These are phyloP conservation scores for Eucalyptus sideroxylon DNA, from an alignment of 345 rosid species.

Conservation along the genomic window DNA sequence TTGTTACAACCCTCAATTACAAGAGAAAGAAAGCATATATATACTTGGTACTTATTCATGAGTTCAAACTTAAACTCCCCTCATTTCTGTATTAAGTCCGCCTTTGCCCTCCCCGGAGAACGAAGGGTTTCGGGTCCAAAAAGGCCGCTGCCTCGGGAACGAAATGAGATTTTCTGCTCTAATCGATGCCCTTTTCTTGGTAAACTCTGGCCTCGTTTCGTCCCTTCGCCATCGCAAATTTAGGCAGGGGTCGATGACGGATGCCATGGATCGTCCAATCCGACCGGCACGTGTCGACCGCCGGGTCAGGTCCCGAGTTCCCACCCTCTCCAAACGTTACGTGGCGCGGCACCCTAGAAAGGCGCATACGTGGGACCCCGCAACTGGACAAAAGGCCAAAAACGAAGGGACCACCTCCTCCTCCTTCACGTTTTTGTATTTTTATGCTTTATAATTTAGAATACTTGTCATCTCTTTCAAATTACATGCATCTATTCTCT, in stretches of 20 bases:
- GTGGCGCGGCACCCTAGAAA: too few relatives aligned
- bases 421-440: background rate
- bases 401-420: too few relatives aligned
- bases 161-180: background rate
- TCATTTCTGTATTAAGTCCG: background rate
- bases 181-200: background rate
- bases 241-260: too few relatives aligned
- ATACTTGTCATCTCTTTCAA: background rate
- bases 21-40: too few relatives aligned
- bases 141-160: background rate
- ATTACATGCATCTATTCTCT: background rate
- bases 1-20: accelerated
- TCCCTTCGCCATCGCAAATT: background rate
- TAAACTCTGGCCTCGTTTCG: background rate
- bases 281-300: too few relatives aligned
- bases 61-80: too few relatives aligned
- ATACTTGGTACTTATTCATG: too few relatives aligned
- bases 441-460: background rate
- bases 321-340: too few relatives aligned
- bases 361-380: too few relatives aligned
- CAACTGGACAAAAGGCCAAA: background rate
- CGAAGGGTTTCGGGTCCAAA: background rate
- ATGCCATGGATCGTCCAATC: too few relatives aligned
- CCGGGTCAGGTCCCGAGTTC: too few relatives aligned
- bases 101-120: background rate